Percentiles rank a stretch among this genome's conserved stretches.
These are phyloP conservation scores for Fusarium chuoi DNA, from an alignment of 2,329 filamentous ascomycete species.

Conservation along the genomic window DNA sequence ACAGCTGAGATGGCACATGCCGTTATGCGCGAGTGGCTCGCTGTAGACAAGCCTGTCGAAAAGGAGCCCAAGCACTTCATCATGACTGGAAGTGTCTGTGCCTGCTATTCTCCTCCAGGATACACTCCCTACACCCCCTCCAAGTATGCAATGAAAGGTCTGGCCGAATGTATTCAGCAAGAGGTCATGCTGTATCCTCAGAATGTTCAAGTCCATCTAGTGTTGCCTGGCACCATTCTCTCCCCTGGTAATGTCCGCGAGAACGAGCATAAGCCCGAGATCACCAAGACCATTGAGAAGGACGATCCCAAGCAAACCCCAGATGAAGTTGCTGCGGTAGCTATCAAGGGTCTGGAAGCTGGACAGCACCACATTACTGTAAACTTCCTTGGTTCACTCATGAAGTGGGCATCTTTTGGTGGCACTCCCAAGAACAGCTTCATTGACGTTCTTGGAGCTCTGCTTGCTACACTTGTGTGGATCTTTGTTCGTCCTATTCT, in stretches of 20 bases:
- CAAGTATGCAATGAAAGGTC: constrained; percentile 84
- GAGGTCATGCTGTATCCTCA: constrained; percentile 90
- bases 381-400: constrained; percentile 74
- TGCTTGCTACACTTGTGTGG: constrained; percentile 65
- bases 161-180: constrained; percentile 85
- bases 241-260: constrained; percentile 80
- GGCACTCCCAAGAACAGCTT: constrained; percentile 68
- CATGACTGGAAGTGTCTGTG: constrained; percentile 82
- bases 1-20: constrained; percentile 87
- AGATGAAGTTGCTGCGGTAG: constrained; percentile 76
- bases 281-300: constrained; percentile 83
- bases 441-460: constrained; percentile 66
- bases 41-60: constrained; percentile 56
- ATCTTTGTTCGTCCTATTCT: constrained; percentile 67
- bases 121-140: constrained; percentile 86
- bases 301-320: constrained; percentile 83
- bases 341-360: constrained; percentile 79
- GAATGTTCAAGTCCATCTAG: constrained; percentile 80
- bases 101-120: constrained; percentile 81
- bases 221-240: constrained; percentile 86
- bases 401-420: constrained; percentile 72
- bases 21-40: constrained; percentile 79
- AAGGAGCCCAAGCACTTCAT: constrained; percentile 78
- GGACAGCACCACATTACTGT: constrained; percentile 85
- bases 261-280: constrained; percentile 79